These are phyloP conservation scores for Schizosaccharomyces lindneri DNA, from an alignment of 805 yeast genomes.

Conservation along the genomic window DNA sequence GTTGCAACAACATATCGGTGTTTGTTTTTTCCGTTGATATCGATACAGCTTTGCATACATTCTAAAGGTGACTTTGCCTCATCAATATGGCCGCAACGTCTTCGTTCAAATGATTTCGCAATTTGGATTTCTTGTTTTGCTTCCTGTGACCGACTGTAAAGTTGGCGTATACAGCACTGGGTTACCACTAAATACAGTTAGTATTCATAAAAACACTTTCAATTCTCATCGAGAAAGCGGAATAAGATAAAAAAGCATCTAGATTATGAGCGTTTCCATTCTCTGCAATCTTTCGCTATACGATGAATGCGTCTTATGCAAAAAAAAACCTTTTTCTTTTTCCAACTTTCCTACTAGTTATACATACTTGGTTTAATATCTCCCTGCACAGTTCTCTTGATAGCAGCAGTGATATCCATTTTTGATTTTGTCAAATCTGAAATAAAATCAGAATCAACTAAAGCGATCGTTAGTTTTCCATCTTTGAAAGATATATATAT, in stretches of 20 bases:
- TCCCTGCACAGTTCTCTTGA: conserved; percentile 58
- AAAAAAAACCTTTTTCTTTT: neutral
- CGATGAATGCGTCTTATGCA: neutral
- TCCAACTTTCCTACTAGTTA: neutral
- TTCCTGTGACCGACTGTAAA: conserved; percentile 24
- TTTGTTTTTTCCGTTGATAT: conserved; percentile 53
- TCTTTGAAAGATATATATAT: too few relatives aligned
- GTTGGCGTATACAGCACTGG: conserved; percentile 77
- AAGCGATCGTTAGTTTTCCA: neutral
- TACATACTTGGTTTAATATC: conserved; percentile 41
- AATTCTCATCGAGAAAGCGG: neutral
- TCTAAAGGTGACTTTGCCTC: conserved; percentile 35
- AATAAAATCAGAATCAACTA: conserved; percentile 56
- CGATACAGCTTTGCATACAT: conserved; percentile 48
- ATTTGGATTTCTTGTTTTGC: conserved; percentile 51
- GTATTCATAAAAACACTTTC: neutral
- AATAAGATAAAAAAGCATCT: neutral
- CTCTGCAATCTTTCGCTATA: too few relatives aligned
- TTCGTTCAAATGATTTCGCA: conserved; percentile 68
- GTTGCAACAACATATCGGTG: conserved; percentile 79
- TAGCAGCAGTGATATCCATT: conserved; percentile 58
- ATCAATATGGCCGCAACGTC: conserved; percentile 72
- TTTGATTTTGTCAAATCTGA: conserved; percentile 38
- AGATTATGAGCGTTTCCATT: neutral
- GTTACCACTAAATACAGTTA: conserved; percentile 36